Conservation (phyloP, 2,329 filamentous ascomycete species). For the Aureobasidium uvarum region DNA sequence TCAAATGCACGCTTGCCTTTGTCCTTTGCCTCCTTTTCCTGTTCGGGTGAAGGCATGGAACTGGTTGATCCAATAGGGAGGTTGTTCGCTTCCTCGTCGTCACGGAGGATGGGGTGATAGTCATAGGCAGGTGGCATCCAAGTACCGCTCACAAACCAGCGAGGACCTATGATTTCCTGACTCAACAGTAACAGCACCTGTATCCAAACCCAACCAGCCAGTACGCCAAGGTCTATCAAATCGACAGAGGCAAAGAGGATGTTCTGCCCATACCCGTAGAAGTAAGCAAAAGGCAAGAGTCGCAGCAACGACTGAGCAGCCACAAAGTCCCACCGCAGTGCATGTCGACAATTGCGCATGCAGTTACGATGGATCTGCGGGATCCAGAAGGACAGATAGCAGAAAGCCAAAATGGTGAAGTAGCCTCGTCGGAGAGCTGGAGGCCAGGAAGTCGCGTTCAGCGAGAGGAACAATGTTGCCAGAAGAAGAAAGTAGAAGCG, state of each 20-base stretch:
- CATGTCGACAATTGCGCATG: constrained; percentile 85
- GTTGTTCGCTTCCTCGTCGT: constrained; percentile 73
- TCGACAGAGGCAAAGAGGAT: constrained; percentile 75
- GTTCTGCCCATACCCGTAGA: constrained; percentile 75
- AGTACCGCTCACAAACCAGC: constrained; percentile 72
- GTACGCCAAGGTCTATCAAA: constrained; percentile 59
- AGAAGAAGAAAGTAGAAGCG: constrained; percentile 62
- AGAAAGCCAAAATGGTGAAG: constrained; percentile 62
- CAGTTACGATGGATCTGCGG: constrained; percentile 91
- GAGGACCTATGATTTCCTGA: constrained; percentile 81
- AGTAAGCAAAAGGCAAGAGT: constrained; percentile 77
- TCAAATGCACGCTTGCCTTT: constrained; percentile 68
- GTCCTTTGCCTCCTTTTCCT: constrained; percentile 45
- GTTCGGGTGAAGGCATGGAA: neutral
- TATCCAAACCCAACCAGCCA: constrained; percentile 79
- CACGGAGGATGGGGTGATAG: constrained; percentile 85
- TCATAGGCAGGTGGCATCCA: constrained; percentile 77
- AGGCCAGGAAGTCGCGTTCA: constrained; percentile 60
- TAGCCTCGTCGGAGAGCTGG: constrained; percentile 53
- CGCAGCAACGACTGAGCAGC: constrained; percentile 77
- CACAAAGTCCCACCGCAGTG: constrained; percentile 88
- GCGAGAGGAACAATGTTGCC: constrained; percentile 56
- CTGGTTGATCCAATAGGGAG: constrained; percentile 66
- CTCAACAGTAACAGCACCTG: constrained; percentile 75
- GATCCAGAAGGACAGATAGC: constrained; percentile 86